Conservation (phyloP, 192 early-diverging fungal species). For the Coemansia sp. region DNA sequence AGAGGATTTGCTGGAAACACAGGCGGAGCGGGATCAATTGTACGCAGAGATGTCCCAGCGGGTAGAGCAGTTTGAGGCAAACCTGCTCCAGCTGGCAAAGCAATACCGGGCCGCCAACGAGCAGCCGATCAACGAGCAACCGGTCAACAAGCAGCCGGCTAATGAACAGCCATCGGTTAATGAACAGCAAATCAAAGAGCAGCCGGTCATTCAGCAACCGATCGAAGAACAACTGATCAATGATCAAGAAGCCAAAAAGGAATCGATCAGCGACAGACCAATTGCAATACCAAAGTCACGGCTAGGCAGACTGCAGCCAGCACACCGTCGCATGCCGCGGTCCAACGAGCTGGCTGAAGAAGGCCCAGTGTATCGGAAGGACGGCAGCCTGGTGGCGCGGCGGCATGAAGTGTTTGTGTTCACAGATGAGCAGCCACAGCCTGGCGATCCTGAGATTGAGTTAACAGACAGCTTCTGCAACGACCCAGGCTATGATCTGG, state of each 20-base stretch:
- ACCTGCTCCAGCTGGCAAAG: too few species aligned
- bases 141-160: too few species aligned
- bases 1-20: too few species aligned
- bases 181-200: neutral
- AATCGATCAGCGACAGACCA: conserved; percentile 5
- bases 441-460: conserved; percentile 9
- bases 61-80: too few species aligned
- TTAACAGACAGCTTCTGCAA: conserved; percentile 29
- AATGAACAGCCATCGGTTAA: too few species aligned
- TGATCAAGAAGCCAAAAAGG: too few species aligned
- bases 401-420: conserved; percentile 26
- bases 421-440: conserved; percentile 2
- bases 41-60: too few species aligned
- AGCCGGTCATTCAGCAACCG: neutral
- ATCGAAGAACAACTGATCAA: too few species aligned
- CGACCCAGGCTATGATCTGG: conserved; percentile 43
- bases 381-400: conserved; percentile 18
- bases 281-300: conserved; percentile 40
- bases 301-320: conserved; percentile 33
- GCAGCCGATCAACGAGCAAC: too few species aligned
- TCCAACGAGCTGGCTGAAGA: conserved; percentile 22
- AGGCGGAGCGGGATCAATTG: too few species aligned
- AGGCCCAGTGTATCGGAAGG: conserved; percentile 13
- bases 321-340: conserved; percentile 41
- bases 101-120: too few species aligned